phyloP scores from a whole-genome alignment of 225 moss, liverwort and hornwort genomes.

The Marchantia polymorpha region DNA sequence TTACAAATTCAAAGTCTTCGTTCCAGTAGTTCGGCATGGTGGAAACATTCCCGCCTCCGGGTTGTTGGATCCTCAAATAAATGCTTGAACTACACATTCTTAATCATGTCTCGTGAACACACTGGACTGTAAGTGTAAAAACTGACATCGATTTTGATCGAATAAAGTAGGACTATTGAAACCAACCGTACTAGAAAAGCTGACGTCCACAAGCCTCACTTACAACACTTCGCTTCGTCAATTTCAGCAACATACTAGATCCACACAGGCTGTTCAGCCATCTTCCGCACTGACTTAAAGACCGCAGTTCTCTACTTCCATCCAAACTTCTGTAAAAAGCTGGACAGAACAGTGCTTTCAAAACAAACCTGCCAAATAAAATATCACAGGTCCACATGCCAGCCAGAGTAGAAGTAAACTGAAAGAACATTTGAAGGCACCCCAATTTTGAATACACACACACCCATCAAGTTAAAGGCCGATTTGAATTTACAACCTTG shows the following conservation, averaged over 20 bases:
- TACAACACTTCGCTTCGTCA: neutral
- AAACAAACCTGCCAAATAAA: neutral
- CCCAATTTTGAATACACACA: neutral
- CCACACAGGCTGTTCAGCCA: neutral
- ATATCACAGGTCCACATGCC: neutral
- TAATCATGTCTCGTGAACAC: too few species aligned
- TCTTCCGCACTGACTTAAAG: neutral
- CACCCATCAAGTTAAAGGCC: neutral
- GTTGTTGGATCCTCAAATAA: too few species aligned
- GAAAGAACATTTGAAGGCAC: neutral
- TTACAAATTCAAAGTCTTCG: too few species aligned
- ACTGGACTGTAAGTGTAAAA: too few species aligned
- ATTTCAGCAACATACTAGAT: too few species aligned
- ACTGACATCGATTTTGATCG: too few species aligned
- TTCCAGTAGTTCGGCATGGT: too few species aligned
- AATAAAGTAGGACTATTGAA: too few species aligned
- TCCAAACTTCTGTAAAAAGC: neutral
- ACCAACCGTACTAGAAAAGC: too few species aligned
- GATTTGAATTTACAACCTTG: neutral
- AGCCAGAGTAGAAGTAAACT: neutral
- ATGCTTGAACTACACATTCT: too few species aligned
- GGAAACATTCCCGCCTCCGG: too few species aligned
- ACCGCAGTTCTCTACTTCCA: neutral
- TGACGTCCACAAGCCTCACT: neutral
- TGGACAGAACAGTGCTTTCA: neutral